These are phyloP conservation scores for Microdochium paspali DNA, from an alignment of 2,329 filamentous ascomycete genomes.

Conservation along the genomic window DNA sequence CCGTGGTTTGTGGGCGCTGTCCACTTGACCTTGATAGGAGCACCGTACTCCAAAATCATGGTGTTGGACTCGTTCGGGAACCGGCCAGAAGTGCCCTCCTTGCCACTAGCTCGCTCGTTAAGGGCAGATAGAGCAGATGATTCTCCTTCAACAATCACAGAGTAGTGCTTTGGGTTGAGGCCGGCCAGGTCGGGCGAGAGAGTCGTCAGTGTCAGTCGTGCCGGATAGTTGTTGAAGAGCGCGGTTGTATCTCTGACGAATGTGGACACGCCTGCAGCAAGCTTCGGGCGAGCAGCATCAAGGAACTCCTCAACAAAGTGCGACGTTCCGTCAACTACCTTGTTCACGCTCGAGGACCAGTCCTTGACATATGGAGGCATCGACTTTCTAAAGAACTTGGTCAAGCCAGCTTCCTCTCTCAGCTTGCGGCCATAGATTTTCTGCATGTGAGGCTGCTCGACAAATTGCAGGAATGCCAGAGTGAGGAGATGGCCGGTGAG, in stretches of 20 bases:
- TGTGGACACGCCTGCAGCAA: conserved; percentile 76
- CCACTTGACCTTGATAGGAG: conserved; percentile 86
- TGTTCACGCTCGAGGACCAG: conserved; percentile 80
- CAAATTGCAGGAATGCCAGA: conserved; percentile 79
- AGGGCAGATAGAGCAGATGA: conserved; percentile 38
- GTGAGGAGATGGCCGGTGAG: conserved; percentile 78
- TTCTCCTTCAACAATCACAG: conserved; percentile 62
- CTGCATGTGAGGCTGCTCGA: conserved; percentile 96
- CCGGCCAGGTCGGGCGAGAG: conserved; percentile 74
- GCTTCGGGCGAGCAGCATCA: conserved; percentile 73
- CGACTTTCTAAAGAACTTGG: conserved; percentile 81
- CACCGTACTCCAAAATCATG: conserved; percentile 76
- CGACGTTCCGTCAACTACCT: conserved; percentile 73
- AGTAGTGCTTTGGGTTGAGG: conserved; percentile 71
- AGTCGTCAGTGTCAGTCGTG: conserved; percentile 72
- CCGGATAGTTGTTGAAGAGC: conserved; percentile 82
- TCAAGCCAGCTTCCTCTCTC: conserved; percentile 79
- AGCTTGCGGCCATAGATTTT: conserved; percentile 86
- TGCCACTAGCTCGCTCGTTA: conserved; percentile 55
- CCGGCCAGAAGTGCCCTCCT: conserved; percentile 63
- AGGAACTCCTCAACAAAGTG: conserved; percentile 89
- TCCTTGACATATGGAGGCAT: conserved; percentile 75
- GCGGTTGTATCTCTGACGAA: conserved; percentile 83
- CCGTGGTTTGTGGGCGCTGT: conserved; percentile 78
- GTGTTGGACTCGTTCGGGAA: conserved; percentile 64